Conservation (phyloP, 148 eudicot genomes). For the Cornus florida region DNA sequence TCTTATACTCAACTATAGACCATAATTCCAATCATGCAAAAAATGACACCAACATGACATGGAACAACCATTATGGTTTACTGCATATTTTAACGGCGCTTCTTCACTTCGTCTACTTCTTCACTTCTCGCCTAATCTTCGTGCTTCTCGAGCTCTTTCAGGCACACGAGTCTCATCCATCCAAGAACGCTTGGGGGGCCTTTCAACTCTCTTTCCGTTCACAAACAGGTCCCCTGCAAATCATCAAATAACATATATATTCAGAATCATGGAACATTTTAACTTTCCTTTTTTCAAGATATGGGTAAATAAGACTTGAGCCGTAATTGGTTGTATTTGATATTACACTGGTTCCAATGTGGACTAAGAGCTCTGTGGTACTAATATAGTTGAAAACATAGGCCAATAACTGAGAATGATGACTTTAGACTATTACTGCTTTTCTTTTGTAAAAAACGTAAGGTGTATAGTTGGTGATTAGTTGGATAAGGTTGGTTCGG, state of each 20-base stretch:
- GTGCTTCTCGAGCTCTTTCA: constrained; percentile 45
- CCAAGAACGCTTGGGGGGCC: constrained; percentile 68
- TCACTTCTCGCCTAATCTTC: constrained; percentile 84
- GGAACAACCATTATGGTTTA: no score
- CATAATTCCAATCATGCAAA: no score
- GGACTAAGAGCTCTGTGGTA: background rate
- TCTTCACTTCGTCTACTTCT: constrained; percentile 36
- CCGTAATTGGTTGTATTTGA: background rate
- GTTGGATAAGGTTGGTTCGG: no score
- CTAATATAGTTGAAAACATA: background rate
- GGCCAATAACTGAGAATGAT: background rate
- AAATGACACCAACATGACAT: no score
- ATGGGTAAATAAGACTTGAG: background rate
- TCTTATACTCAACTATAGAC: no score
- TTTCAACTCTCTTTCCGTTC: constrained; percentile 90
- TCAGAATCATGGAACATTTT: background rate
- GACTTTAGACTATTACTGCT: background rate
- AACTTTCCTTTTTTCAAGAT: background rate
- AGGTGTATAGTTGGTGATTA: no score
- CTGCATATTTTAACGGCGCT: no score
- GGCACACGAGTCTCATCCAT: no score
- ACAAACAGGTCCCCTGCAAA: constrained; percentile 83
- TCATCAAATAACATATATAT: background rate
- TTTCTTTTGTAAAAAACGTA: no score
- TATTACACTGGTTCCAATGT: background rate